These are phyloP conservation scores for Massariosphaeria phaeospora DNA, from an alignment of 495 filamentous ascomycete species.

Conservation along the genomic window DNA sequence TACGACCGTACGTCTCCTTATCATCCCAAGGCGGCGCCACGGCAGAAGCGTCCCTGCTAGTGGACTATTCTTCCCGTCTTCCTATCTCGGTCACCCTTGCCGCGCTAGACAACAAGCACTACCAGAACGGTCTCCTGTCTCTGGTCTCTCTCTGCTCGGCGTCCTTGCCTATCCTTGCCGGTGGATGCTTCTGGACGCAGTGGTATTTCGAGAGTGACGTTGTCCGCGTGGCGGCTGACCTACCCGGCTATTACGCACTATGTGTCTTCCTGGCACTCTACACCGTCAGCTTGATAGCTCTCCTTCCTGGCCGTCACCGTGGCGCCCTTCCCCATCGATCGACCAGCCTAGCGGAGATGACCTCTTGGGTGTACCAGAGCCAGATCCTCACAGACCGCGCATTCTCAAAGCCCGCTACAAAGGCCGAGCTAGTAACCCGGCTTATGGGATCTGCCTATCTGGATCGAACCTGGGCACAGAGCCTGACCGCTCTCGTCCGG, in stretches of 20 bases:
- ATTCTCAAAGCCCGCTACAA: constrained; percentile 56
- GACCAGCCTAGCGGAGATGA: constrained; percentile 66
- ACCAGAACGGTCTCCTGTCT: constrained; percentile 63
- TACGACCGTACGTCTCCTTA: constrained; percentile 70
- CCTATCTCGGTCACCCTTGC: constrained; percentile 59
- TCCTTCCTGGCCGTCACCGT: constrained; percentile 54
- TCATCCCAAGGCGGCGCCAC: constrained; percentile 53
- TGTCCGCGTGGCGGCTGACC: constrained; percentile 59
- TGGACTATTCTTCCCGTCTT: constrained; percentile 63
- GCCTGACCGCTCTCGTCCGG: constrained; percentile 18
- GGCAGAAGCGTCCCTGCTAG: constrained; percentile 64
- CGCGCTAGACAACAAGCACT: constrained; percentile 63
- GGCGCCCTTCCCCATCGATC: constrained; percentile 61
- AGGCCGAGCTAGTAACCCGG: constrained; percentile 59
- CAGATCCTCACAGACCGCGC: constrained; percentile 62
- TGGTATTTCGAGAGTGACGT: constrained; percentile 48
- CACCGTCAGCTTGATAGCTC: constrained; percentile 55
- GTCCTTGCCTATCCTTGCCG: constrained; percentile 67
- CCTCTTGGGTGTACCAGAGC: constrained; percentile 67
- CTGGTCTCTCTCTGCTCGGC: constrained; percentile 59
- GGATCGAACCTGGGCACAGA: constrained; percentile 18
- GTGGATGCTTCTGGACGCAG: constrained; percentile 77
- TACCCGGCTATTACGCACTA: constrained; percentile 62
- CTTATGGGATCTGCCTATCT: constrained; percentile 43
- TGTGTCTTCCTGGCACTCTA: constrained; percentile 64